Conservation (phyloP, 257 asterid species). For the Solanum peruvianum region DNA sequence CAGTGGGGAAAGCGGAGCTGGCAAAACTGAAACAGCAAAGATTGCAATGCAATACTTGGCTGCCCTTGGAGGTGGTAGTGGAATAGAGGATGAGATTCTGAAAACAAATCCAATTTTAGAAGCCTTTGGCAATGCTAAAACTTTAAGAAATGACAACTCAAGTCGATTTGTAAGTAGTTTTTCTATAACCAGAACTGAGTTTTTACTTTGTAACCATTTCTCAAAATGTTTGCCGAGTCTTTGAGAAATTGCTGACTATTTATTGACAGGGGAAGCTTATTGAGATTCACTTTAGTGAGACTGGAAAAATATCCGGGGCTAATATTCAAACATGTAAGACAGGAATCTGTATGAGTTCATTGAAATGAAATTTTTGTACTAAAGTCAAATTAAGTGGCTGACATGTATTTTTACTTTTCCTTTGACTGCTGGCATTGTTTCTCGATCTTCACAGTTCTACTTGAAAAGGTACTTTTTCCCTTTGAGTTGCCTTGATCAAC, state of each 20-base stretch:
- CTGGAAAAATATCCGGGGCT: conserved; percentile 98
- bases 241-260: neutral
- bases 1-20: conserved; percentile 99
- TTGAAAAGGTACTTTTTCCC: conserved; percentile 73
- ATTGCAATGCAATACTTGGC: conserved; percentile 99
- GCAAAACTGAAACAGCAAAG: conserved; percentile 98
- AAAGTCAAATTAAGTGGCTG: neutral
- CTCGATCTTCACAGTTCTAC: conserved; percentile 52
- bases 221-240: neutral
- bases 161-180: conserved; percentile 92
- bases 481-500: neutral
- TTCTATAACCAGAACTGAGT: neutral
- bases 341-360: conserved; percentile 9
- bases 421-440: conserved; percentile 13
- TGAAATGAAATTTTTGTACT: neutral
- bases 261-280: conserved; percentile 88
- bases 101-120: conserved; percentile 97
- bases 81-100: conserved; percentile 90
- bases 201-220: neutral
- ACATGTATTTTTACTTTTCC: conserved; percentile 18
- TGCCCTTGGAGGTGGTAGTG: conserved; percentile 97
- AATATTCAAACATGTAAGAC: conserved; percentile 89
- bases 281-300: conserved; percentile 96
- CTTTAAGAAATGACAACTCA: conserved; percentile 89
- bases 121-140: conserved; percentile 99